Base-by-base conservation (phyloP, 2,329 filamentous ascomycete genomes). In the Apiospora malaysiana region DNA sequence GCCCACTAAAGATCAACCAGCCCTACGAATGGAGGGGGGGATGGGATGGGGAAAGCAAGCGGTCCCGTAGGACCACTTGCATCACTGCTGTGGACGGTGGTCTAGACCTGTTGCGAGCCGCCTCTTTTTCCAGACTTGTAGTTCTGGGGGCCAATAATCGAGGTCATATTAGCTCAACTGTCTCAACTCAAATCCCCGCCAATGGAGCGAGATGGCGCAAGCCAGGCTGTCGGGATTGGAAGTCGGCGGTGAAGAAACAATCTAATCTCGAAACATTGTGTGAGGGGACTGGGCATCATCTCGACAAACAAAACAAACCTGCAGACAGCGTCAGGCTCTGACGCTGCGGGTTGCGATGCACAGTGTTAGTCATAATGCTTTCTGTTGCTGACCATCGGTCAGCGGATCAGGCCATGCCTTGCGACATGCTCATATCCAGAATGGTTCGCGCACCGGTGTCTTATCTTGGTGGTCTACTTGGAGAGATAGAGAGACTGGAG, bases 191-290 rank as follows among this genome's bases (percentile, higher is more conserved):
- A 63, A 40, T 32, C 56, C 32, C 9, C 27, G 27, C 25, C 56
- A 12, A 12, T 1, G 32, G 40, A 63, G 21, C 27, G 32, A 63
- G 32, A 63, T 40, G 56, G 56, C 56, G 21, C 56, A 63, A 63
- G 6, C 56, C 56, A 40, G 32, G 40, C 32, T 40, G 27, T 63
- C 56, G 32, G 56, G 32, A 40, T 63, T n/a, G 32, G 9, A 40
- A 18, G 56, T 40, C 21, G 56, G 56, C 56, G 56, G 56, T 63
- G 56, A 63, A 63, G 56, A 63, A 63, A 63, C 32, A 63, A 63
- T 40, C 18, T 23, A 63, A 63, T 63, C 56, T 63, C 56, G 56
- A 63, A 37, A 63, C 56, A n/a, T 63, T 63, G 56, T 63, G 56
- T 40, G 32, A 63, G 56, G 32, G 56, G n/a, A 40, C 51, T 59